These are phyloP conservation scores for Wickerhamomyces silvicola DNA, from an alignment of 805 yeast species.

Conservation along the genomic window DNA sequence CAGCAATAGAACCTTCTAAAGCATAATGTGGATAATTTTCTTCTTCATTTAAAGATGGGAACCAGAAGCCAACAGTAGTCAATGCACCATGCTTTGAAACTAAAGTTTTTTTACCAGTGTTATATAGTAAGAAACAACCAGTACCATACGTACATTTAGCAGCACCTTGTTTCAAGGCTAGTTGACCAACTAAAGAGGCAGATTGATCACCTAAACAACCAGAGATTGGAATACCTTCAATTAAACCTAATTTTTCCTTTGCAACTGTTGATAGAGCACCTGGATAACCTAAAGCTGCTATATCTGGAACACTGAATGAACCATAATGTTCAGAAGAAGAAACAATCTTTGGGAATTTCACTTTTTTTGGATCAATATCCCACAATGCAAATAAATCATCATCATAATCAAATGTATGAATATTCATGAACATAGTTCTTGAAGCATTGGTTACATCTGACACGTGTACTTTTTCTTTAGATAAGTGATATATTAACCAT, in stretches of 20 bases:
- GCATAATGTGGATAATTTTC: slow-evolving; percentile 71
- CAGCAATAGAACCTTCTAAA: slow-evolving; percentile 92
- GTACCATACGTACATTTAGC: slow-evolving; percentile 97
- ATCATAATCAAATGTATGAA: slow-evolving; percentile 71
- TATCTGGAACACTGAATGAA: slow-evolving; percentile 54
- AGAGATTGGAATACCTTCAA: slow-evolving; percentile 65
- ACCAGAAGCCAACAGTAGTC: slow-evolving; percentile 89
- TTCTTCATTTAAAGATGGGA: slow-evolving; percentile 50
- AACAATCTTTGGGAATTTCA: slow-evolving; percentile 68
- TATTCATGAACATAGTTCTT: slow-evolving; percentile 84
- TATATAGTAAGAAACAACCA: slow-evolving; percentile 85
- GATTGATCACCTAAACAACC: slow-evolving; percentile 95
- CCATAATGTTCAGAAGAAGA: slow-evolving; percentile 80
- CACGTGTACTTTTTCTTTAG: slow-evolving; percentile 61
- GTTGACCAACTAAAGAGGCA: slow-evolving; percentile 88
- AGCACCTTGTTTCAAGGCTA: slow-evolving; percentile 75
- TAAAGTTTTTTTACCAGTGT: slow-evolving; percentile 71
- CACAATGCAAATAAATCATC: slow-evolving; percentile 69
- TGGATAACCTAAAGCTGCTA: slow-evolving; percentile 44
- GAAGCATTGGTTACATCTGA: slow-evolving; percentile 91
- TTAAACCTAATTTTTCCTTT: slow-evolving; percentile 38
- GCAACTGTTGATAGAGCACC: slow-evolving; percentile 47
- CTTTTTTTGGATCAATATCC: slow-evolving; percentile 63
- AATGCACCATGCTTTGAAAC: slow-evolving; percentile 74
- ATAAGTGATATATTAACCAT: slow-evolving; percentile 84